These are phyloP conservation scores for Escovopsis sp. DNA, from an alignment of 2,329 filamentous ascomycete species.

Conservation along the genomic window DNA sequence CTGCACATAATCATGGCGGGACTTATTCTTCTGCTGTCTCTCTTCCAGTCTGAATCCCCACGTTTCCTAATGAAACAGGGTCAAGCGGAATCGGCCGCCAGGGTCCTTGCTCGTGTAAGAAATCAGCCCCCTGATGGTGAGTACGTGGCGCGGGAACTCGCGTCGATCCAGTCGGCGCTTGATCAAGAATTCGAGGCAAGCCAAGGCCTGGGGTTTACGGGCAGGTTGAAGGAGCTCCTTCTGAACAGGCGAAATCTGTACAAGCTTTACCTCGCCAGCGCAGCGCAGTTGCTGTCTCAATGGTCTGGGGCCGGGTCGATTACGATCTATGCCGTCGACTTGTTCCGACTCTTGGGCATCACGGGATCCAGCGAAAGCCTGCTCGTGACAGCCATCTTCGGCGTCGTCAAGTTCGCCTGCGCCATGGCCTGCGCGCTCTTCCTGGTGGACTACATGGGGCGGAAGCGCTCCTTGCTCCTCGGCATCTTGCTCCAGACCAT, in stretches of 20 bases:
- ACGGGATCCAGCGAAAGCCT: conserved; percentile 52
- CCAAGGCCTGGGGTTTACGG: conserved; percentile 46
- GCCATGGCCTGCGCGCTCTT: conserved; percentile 58
- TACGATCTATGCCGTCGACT: conserved; percentile 60
- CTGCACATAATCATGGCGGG: conserved; percentile 65
- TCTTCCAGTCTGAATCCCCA: conserved; percentile 55
- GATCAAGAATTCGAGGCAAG: conserved; percentile 59
- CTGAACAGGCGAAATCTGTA: conserved; percentile 54
- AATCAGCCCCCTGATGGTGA: conserved; percentile 42
- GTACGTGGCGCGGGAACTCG: conserved; percentile 46
- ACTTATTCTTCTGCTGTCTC: conserved; percentile 54
- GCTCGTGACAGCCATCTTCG: conserved; percentile 61
- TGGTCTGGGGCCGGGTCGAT: conserved; percentile 61
- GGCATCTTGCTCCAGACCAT: conserved; percentile 46
- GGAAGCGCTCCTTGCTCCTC: conserved; percentile 48
- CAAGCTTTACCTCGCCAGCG: conserved; percentile 51
- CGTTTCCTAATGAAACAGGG: conserved; percentile 54
- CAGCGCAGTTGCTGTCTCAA: conserved; percentile 57
- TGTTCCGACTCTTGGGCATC: conserved; percentile 58
- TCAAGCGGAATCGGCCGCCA: conserved; percentile 40
- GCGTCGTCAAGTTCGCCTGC: conserved; percentile 55
- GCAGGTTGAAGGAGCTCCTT: conserved; percentile 54
- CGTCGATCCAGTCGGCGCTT: conserved; percentile 47
- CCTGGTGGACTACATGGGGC: conserved; percentile 64
- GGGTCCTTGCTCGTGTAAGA: conserved; percentile 41